Evolutionary conservation across 1,284 basidiomycete species (phyloP).

Genomic region (Heterobasidion occidentale): DNA sequence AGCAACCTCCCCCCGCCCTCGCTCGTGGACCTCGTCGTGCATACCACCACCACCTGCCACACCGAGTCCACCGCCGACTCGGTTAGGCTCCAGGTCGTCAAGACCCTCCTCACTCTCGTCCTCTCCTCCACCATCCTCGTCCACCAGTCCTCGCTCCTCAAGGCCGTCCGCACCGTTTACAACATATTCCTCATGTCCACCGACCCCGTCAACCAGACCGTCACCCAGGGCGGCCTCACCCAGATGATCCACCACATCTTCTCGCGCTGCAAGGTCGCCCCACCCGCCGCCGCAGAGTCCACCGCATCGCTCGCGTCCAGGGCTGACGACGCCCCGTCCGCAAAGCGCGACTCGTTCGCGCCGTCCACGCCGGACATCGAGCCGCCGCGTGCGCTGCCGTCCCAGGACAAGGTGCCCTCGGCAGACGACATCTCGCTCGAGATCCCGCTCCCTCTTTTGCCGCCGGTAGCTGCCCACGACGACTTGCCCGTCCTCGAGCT

Average conservation of each 20-base stretch:
- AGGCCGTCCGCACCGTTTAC: slow-evolving; percentile 93
- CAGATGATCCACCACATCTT: slow-evolving; percentile 98
- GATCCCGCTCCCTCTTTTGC: not conserved
- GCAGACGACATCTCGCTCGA: not conserved
- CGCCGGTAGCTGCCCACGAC: not conserved
- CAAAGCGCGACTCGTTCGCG: slow-evolving; percentile 18
- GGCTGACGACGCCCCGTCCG: not conserved
- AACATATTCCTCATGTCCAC: slow-evolving; percentile 90
- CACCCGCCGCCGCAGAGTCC: slow-evolving; percentile 5
- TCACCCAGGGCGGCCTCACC: slow-evolving; percentile 92
- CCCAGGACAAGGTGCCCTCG: not conserved
- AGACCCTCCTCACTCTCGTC: slow-evolving; percentile 83
- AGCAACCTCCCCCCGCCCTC: slow-evolving; percentile 49
- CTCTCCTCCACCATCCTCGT: slow-evolving; percentile 82
- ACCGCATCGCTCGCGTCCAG: slow-evolving; percentile 12
- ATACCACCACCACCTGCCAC: slow-evolving; percentile 91
- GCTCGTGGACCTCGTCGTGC: slow-evolving; percentile 85
- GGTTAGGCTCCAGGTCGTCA: slow-evolving; percentile 92
- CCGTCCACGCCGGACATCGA: slow-evolving; percentile 22
- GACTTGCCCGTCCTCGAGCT: not conserved
- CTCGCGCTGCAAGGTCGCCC: slow-evolving; percentile 51
- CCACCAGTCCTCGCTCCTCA: slow-evolving; percentile 85
- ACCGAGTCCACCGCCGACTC: slow-evolving; percentile 80
- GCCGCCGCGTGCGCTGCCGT: slow-evolving; percentile 13
- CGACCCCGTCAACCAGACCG: slow-evolving; percentile 90